Conservation (phyloP, 73 alveolate species). For the Effrenium voratum region DNA sequence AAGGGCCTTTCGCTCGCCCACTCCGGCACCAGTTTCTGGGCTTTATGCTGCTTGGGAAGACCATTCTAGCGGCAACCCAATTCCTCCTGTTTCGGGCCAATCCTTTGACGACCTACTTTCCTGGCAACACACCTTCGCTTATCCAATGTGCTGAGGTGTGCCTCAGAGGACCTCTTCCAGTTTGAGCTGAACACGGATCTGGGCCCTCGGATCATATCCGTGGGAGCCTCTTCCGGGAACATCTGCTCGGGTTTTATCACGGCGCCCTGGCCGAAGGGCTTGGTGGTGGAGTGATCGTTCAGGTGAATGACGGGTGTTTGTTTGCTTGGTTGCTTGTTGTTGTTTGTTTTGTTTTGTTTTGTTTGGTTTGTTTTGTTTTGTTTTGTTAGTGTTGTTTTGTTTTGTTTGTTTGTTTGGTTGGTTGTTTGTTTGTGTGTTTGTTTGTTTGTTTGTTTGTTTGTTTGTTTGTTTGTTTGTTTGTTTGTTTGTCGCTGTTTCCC, state of each 20-base stretch:
- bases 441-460: no score
- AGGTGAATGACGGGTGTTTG: no score
- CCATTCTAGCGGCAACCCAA: neutral
- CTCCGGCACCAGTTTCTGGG: neutral
- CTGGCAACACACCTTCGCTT: no score
- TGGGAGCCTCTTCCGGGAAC: slow-evolving; percentile 48
- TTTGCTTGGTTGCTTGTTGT: no score
- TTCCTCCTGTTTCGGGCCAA: neutral
- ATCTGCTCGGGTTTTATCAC: slow-evolving; percentile 46
- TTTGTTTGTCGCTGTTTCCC: no score
- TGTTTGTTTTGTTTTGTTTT: no score
- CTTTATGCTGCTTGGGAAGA: neutral
- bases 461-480: no score
- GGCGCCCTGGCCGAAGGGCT: neutral
- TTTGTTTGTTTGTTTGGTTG: no score
- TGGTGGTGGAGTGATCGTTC: no score
- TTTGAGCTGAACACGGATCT: slow-evolving; percentile 52
- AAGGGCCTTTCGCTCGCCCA: neutral
- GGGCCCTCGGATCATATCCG: slow-evolving; percentile 37
- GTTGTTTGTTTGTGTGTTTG: no score
- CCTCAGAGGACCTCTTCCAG: slow-evolving; percentile 68
- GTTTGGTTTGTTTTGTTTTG: no score
- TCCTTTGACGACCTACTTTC: neutral
- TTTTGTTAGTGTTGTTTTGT: no score
- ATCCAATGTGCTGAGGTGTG: neutral